These are phyloP conservation scores for Hirschioporus abietinus DNA, from an alignment of 768 basidiomycete genomes.

Conservation along the genomic window DNA sequence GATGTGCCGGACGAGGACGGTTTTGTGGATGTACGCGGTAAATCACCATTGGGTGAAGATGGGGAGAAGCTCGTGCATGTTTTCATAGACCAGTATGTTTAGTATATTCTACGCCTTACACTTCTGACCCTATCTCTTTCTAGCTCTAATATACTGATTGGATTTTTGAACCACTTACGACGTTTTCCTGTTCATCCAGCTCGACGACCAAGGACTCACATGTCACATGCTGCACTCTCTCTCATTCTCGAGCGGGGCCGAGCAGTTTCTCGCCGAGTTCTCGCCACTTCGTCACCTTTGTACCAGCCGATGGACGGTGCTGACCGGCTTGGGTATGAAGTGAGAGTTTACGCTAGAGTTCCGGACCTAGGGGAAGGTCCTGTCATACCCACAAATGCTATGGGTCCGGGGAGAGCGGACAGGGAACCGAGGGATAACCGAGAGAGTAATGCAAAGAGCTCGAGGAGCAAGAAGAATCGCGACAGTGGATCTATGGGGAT, in stretches of 20 bases:
- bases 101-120: not conserved
- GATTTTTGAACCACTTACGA: conserved; percentile 66
- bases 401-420: conserved; percentile 40
- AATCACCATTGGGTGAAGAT: not conserved
- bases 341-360: conserved; percentile 63
- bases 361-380: conserved; percentile 62
- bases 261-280: conserved; percentile 64
- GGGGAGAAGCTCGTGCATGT: conserved; percentile 32
- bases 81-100: conserved; percentile 41
- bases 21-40: conserved; percentile 32
- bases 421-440: conserved; percentile 15
- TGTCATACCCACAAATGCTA: conserved; percentile 1
- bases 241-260: conserved; percentile 81
- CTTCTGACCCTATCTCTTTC: conserved; percentile 4
- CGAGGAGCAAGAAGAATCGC: conserved; percentile 2
- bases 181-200: conserved; percentile 38
- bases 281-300: conserved; percentile 78
- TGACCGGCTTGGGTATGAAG: conserved; percentile 68
- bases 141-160: conserved; percentile 87
- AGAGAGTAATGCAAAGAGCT: conserved; percentile 16
- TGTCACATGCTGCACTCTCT: conserved; percentile 74
- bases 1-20: conserved; percentile 21
- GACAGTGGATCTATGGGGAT: not conserved
- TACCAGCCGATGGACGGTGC: conserved; percentile 79
- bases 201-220: conserved; percentile 37